phyloP scores from a whole-genome alignment of 108 stramenopile species.

The Aurantiochytrium sp. region DNA sequence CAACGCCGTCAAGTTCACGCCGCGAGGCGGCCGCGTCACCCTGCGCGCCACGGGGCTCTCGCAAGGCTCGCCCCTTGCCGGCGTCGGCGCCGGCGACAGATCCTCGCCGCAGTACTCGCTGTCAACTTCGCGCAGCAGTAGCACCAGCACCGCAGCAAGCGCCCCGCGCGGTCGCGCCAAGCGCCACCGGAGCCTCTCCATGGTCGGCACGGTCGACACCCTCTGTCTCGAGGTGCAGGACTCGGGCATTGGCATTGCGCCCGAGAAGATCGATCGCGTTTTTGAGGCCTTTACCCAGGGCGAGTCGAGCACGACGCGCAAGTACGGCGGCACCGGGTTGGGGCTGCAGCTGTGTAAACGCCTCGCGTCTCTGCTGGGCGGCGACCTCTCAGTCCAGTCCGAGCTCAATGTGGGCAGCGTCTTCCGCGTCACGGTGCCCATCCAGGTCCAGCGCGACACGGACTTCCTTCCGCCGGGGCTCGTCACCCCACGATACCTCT shows the following conservation, averaged over 20 bases:
- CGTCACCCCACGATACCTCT: background rate
- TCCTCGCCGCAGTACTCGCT: no score
- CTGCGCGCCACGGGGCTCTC: background rate
- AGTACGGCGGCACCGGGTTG: conserved; percentile 33
- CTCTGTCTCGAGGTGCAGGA: conserved; percentile 36
- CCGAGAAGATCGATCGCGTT: conserved; percentile 31
- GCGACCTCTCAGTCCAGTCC: background rate
- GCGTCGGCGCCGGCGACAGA: no score
- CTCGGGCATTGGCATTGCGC: conserved; percentile 45
- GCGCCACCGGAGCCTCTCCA: background rate
- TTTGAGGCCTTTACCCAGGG: conserved; percentile 41
- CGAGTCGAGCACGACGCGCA: background rate
- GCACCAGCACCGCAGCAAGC: no score
- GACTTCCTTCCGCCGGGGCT: background rate
- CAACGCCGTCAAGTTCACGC: background rate
- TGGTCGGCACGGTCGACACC: background rate
- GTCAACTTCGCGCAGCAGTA: no score
- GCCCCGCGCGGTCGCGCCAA: background rate
- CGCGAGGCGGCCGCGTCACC: background rate
- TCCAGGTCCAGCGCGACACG: background rate
- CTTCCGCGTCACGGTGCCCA: background rate
- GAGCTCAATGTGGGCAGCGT: background rate
- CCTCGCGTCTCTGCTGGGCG: background rate
- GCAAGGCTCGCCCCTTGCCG: background rate
- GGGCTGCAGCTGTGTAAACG: conserved; percentile 26